Conservation (phyloP, 2,329 filamentous ascomycete species). For the Nigrospora oryzae region DNA sequence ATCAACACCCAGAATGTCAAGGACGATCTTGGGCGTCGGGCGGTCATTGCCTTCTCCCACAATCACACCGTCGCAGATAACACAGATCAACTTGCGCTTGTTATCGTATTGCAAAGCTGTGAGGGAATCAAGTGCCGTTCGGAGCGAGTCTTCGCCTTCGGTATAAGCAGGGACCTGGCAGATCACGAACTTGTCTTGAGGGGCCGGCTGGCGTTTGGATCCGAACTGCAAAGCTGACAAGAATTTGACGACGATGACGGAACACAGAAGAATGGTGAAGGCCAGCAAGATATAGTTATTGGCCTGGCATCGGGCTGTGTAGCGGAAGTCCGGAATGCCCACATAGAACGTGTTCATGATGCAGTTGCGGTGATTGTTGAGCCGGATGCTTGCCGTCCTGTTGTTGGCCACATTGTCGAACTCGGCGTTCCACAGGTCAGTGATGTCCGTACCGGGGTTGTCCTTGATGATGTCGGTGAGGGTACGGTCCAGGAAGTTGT, state of each 20-base stretch:
- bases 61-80: constrained; percentile 96
- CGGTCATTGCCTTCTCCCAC: constrained; percentile 93
- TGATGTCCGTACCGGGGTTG: constrained; percentile 76
- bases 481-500: constrained; percentile 63
- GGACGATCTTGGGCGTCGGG: constrained; percentile 92
- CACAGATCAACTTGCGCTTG: constrained; percentile 92
- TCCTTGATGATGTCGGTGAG: constrained; percentile 61
- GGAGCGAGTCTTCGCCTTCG: constrained; percentile 89
- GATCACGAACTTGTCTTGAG: constrained; percentile 98
- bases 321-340: constrained; percentile 78
- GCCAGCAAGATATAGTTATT: constrained; percentile 87
- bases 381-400: constrained; percentile 35
- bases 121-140: constrained; percentile 88
- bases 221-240: constrained; percentile 88
- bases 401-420: constrained; percentile 41
- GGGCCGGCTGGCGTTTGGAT: constrained; percentile 77
- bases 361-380: constrained; percentile 66
- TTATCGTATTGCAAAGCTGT: constrained; percentile 96
- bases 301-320: constrained; percentile 66
- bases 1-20: constrained; percentile 95
- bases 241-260: constrained; percentile 82
- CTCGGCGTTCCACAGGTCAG: constrained; percentile 50
- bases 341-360: constrained; percentile 77
- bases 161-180: constrained; percentile 97
- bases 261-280: constrained; percentile 76